Conservation (phyloP, 495 filamentous ascomycete genomes). For the Penicillium cataractarum region DNA sequence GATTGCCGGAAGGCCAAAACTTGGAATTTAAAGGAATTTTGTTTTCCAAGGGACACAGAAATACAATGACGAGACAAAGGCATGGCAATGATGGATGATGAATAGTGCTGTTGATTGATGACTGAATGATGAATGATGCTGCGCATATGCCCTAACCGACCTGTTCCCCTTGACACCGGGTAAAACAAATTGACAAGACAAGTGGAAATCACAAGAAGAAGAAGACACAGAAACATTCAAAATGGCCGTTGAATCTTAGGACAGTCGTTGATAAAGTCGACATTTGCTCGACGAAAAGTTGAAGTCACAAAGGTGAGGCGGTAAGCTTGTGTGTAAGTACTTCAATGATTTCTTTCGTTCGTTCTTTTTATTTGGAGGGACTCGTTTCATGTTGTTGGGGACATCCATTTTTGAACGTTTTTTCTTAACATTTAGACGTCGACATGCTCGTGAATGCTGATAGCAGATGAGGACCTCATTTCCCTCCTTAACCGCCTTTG, state of each 20-base stretch:
- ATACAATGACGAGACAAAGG: not conserved
- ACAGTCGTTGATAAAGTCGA: slow-evolving; percentile 14
- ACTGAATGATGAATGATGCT: slow-evolving; percentile 15
- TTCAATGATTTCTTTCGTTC: slow-evolving; percentile 3
- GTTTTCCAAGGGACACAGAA: not conserved
- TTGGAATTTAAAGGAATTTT: not conserved
- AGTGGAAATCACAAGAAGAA: slow-evolving; percentile 19
- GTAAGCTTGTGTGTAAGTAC: not conserved
- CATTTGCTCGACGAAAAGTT: slow-evolving; percentile 7
- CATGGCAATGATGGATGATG: slow-evolving; percentile 1
- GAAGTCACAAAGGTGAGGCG: not conserved
- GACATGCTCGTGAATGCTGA: not conserved
- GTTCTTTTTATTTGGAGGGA: not conserved
- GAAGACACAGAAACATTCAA: slow-evolving; percentile 20
- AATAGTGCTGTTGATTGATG: slow-evolving; percentile 7
- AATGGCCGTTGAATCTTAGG: slow-evolving; percentile 13
- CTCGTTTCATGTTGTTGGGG: not conserved
- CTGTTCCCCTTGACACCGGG: slow-evolving; percentile 15
- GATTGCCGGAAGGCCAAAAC: not conserved
- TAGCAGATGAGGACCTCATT: not conserved
- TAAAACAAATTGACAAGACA: slow-evolving; percentile 28
- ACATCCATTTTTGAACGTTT: not conserved
- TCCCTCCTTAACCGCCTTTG: slow-evolving; percentile 49
- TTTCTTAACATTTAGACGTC: not conserved
- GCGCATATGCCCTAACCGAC: slow-evolving; percentile 15